Evolutionary conservation across 495 filamentous ascomycete genomes (phyloP), one percentile per base, ranked within the genome.

Genomic region (Trichoderma erinaceum): DNA sequence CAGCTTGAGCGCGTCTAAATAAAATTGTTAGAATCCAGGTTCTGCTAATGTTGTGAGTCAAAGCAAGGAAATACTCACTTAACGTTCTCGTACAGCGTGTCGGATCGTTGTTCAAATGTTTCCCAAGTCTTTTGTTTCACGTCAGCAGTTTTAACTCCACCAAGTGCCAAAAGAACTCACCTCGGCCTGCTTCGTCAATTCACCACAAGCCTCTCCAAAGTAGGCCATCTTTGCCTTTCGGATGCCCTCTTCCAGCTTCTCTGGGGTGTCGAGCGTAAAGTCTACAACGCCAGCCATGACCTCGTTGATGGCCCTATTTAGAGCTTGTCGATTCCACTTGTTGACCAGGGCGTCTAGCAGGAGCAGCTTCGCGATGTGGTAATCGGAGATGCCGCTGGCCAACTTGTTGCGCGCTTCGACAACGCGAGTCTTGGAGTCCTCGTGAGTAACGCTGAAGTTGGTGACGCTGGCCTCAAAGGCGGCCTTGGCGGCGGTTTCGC

Each of bases 311-410:
- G 23, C 11, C 11, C 56, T 3, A 25, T 61, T 61, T 3, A 61
- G 25, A 1, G 56, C 56, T 25, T 61, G 56, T 1, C 56, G 56
- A 12, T 61, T 61, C 56, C 56, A 61, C 56, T 61, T 61, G 56
- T 61, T 61, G 56, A 61, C 56, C 4, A 61, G 56, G 4, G 56
- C 27, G 25, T 61, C 56, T 8, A 61, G 56, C 25, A 61, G 56
- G 4, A 61, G 56, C 56, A 61, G 56, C 56, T 61, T 61, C 10
- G 56, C 56, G 56, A 61, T 61, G 23, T 61, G 56, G 56, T 61
- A 61, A 25, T 61, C 56, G 23, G 56, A 11, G 25, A 61, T 61
- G 56, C 56, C 56, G 56, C 23, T 32, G 6, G 56, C 23, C 56
- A 61, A 25, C 15, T 13, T 27, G 56, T 32, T 27, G 23, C 27